Percentiles rank a stretch among this genome's conserved stretches.
Conservation (phyloP, 352 stramenopile genomes). For the Blastocystis sp. region DNA sequence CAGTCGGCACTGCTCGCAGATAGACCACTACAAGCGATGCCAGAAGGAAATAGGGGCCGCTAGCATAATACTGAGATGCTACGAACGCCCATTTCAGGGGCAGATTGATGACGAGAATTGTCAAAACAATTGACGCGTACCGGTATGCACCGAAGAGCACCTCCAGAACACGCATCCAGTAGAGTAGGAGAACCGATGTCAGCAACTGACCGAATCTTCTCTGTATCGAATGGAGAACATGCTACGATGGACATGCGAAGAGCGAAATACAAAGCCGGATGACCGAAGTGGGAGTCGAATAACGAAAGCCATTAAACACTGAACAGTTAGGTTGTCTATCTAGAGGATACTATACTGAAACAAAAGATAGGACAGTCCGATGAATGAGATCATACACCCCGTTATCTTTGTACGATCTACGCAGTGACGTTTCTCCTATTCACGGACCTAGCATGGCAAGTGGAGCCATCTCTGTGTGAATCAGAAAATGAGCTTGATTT, state of each 20-base stretch:
- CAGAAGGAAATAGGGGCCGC: background rate
- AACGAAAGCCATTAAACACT: too few relatives aligned
- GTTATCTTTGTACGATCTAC: background rate
- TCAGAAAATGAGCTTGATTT: background rate
- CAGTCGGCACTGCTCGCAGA: background rate
- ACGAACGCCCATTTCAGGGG: slow-evolving; percentile 16
- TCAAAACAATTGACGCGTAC: slow-evolving; percentile 4
- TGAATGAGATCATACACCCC: background rate
- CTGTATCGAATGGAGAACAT: background rate
- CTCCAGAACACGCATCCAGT: background rate
- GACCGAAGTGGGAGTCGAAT: too few relatives aligned
- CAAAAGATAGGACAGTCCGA: background rate
- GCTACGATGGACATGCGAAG: background rate
- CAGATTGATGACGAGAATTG: background rate
- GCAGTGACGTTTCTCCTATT: background rate
- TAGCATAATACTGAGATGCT: background rate
- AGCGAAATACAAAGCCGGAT: background rate
- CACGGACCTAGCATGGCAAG: background rate
- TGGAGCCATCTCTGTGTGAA: background rate
- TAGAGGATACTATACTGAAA: too few relatives aligned
- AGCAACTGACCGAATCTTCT: background rate
- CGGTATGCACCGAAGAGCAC: background rate
- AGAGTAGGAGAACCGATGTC: background rate
- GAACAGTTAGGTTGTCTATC: too few relatives aligned
- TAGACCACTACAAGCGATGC: background rate